phyloP scores from a whole-genome alignment of 2,329 filamentous ascomycete species.

The Sporothrix variecibatus region DNA sequence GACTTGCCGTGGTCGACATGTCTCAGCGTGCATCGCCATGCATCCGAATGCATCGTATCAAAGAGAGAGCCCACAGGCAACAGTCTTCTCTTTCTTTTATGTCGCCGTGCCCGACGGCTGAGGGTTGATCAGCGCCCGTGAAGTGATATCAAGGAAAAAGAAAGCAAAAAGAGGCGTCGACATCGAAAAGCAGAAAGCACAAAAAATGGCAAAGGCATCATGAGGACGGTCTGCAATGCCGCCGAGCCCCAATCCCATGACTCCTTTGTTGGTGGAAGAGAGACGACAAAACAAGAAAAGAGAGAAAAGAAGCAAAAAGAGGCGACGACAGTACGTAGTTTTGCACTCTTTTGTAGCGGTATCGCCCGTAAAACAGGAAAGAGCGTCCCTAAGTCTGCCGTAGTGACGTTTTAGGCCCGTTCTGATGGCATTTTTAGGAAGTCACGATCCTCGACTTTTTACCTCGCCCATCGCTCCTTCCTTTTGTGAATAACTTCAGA shows the following conservation, averaged over 20 bases:
- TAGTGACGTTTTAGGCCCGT: background rate
- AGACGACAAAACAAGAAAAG: background rate
- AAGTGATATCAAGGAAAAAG: background rate
- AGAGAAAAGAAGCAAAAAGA: background rate
- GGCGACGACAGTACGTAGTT: background rate
- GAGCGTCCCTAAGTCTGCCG: background rate
- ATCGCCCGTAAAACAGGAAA: background rate
- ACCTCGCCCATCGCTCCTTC: background rate
- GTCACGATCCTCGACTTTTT: background rate
- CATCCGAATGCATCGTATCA: background rate
- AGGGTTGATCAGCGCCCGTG: background rate
- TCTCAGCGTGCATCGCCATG: background rate
- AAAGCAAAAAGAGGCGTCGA: background rate
- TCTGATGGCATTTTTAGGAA: background rate
- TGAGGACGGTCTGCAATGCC: background rate
- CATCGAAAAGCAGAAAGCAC: background rate
- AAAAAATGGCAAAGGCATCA: background rate
- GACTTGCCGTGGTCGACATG: background rate
- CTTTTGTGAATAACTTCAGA: background rate
- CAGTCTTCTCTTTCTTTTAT: background rate
- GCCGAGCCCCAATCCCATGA: background rate
- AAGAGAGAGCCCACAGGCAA: background rate
- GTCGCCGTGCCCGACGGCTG: constrained; percentile 1
- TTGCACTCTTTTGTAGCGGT: background rate
- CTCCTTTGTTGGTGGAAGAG: background rate